These are phyloP conservation scores for Eucalyptus curtisii DNA, from an alignment of 345 rosid species.

Conservation along the genomic window DNA sequence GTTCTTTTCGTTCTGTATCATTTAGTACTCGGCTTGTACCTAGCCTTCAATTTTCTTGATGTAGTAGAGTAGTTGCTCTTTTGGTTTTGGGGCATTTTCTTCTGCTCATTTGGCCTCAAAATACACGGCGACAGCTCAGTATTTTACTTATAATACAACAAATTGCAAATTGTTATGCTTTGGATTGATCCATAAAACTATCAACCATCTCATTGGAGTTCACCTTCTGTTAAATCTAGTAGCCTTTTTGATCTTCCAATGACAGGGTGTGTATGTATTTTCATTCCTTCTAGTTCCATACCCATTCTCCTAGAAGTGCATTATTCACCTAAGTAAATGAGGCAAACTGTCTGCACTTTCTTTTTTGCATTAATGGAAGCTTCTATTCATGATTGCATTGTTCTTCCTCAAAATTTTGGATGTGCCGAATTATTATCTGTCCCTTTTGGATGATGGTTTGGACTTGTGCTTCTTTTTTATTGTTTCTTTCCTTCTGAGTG, in stretches of 20 bases:
- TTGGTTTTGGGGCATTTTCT: background rate
- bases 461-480: background rate
- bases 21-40: background rate
- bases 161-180: background rate
- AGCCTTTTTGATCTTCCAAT: background rate
- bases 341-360: background rate
- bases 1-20: background rate
- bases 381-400: background rate
- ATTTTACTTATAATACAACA: background rate
- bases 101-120: background rate
- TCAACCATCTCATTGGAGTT: background rate
- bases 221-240: background rate
- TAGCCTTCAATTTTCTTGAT: background rate
- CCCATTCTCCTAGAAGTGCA: background rate
- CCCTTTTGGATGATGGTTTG: background rate
- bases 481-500: background rate
- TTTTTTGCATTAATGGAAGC: background rate
- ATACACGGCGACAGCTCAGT: background rate
- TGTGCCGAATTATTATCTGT: background rate
- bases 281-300: background rate
- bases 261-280: background rate
- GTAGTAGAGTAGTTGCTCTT: background rate
- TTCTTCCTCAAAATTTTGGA: background rate
- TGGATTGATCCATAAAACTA: background rate
- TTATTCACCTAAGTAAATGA: background rate